Evolutionary conservation across 768 basidiomycete species (phyloP).

Genomic region (Pleurotus cornucopiae): DNA sequence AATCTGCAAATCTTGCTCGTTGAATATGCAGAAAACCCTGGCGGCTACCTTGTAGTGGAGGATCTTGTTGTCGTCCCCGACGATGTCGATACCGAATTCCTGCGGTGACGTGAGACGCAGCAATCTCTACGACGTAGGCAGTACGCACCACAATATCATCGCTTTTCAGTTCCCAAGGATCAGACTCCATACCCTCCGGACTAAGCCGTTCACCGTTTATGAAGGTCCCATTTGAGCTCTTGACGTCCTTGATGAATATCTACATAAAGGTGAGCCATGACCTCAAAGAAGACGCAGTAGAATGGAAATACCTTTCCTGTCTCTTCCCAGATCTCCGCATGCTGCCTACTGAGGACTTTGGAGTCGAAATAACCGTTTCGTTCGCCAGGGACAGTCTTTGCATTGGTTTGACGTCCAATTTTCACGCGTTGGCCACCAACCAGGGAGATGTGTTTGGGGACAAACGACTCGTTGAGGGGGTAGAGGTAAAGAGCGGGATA

Average conservation of each 20-base stretch:
- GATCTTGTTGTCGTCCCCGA: constrained; percentile 97
- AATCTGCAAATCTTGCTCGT: constrained; percentile 76
- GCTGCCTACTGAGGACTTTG: constrained; percentile 88
- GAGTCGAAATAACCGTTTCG: constrained; percentile 97
- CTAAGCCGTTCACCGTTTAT: constrained; percentile 94
- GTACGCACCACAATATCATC: constrained; percentile 90
- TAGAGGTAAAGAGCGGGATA: constrained; percentile 66
- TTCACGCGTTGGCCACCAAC: constrained; percentile 64
- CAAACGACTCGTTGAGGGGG: constrained; percentile 91
- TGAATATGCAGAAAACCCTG: constrained; percentile 84
- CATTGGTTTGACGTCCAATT: constrained; percentile 95
- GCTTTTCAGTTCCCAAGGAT: constrained; percentile 89
- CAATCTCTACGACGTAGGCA: constrained; percentile 10
- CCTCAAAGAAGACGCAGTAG: neutral
- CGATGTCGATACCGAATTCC: constrained; percentile 99
- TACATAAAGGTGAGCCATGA: constrained; percentile 23
- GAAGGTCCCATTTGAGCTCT: constrained; percentile 97
- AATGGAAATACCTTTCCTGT: constrained; percentile 61
- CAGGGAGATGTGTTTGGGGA: constrained; percentile 91
- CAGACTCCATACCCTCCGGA: constrained; percentile 84
- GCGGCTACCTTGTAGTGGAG: constrained; percentile 99
- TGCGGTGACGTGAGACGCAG: constrained; percentile 23
- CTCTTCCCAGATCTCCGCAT: constrained; percentile 99
- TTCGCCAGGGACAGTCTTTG: constrained; percentile 89
- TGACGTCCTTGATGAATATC: constrained; percentile 99